A percentile compares a stretch with the other conserved stretches of the same genome.
Conservation (phyloP, 352 stramenopile species). For the Phytopythium mirpurense region DNA sequence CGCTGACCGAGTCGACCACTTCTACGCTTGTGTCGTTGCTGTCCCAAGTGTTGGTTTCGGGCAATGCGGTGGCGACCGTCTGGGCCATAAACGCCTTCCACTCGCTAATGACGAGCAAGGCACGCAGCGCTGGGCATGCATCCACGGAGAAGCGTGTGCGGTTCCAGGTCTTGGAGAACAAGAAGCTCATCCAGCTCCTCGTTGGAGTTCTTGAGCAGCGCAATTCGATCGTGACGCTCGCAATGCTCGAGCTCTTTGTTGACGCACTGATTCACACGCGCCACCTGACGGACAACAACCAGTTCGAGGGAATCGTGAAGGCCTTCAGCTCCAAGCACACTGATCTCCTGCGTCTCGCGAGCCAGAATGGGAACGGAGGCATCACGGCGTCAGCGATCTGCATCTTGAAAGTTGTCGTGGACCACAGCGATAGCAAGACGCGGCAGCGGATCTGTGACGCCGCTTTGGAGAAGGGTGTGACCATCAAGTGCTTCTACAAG, state of each 20-base stretch:
- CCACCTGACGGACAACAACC: slow-evolving; percentile 62
- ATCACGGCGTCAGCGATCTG: slow-evolving; percentile 52
- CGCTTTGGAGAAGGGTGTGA: slow-evolving; percentile 59
- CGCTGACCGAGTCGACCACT: slow-evolving; percentile 37
- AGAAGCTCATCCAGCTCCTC: slow-evolving; percentile 54
- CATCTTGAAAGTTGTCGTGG: slow-evolving; percentile 65
- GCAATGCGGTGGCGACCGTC: slow-evolving; percentile 41
- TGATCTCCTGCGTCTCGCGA: slow-evolving; percentile 43
- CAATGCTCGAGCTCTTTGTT: slow-evolving; percentile 54
- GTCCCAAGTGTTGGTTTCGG: slow-evolving; percentile 42
- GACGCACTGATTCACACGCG: slow-evolving; percentile 59
- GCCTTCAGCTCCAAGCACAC: slow-evolving; percentile 42
- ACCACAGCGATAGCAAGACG: slow-evolving; percentile 54
- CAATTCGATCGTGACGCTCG: slow-evolving; percentile 46
- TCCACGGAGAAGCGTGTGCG: slow-evolving; percentile 52
- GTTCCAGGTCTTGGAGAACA: slow-evolving; percentile 53
- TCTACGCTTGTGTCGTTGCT: slow-evolving; percentile 33
- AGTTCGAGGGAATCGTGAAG: slow-evolving; percentile 73
- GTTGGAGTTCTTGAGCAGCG: slow-evolving; percentile 42
- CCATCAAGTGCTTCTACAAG: slow-evolving; percentile 50
- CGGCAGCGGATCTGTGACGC: slow-evolving; percentile 65
- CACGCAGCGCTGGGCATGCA: slow-evolving; percentile 27
- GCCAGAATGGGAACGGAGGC: slow-evolving; percentile 44
- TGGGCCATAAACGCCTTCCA: slow-evolving; percentile 63
- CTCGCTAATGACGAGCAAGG: slow-evolving; percentile 53